Conservation (phyloP, 192 early-diverging fungal genomes). For the Ambispora gerdemannii region DNA sequence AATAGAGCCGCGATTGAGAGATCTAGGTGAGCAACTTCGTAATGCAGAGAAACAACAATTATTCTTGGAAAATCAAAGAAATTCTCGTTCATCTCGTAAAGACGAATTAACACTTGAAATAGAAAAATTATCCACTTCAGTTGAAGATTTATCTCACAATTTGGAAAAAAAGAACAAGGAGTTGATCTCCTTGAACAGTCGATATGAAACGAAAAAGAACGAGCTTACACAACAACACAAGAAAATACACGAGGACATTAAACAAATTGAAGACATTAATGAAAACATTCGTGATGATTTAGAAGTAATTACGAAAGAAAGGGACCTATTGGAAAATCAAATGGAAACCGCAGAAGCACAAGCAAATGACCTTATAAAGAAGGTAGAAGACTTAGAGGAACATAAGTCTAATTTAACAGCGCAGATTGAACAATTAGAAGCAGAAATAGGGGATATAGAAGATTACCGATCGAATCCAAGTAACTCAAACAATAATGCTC, state of each 20-base stretch:
- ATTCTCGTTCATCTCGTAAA: not conserved
- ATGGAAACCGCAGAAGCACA: not conserved
- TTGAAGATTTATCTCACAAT: not conserved
- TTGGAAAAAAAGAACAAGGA: not conserved
- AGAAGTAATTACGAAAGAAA: not conserved
- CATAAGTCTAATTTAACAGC: not conserved
- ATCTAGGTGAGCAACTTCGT: not conserved
- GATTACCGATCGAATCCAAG: not conserved
- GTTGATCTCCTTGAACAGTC: not conserved
- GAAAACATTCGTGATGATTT: not conserved
- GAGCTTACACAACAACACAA: not conserved
- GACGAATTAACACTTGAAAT: not conserved
- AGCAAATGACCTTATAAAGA: not conserved
- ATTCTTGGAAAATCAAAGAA: not conserved
- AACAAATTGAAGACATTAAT: not conserved
- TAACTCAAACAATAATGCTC: not conserved
- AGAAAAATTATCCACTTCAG: not conserved
- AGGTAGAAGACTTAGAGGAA: conserved; percentile 1
- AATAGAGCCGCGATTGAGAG: not conserved
- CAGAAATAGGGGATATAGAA: not conserved
- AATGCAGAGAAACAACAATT: not conserved
- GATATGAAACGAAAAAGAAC: not conserved
- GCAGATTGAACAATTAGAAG: not conserved
- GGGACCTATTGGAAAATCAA: conserved; percentile 1
- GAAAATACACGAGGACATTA: not conserved